Evolutionary conservation across 768 basidiomycete species (phyloP).

Genomic region (Lentinula raphanica): DNA sequence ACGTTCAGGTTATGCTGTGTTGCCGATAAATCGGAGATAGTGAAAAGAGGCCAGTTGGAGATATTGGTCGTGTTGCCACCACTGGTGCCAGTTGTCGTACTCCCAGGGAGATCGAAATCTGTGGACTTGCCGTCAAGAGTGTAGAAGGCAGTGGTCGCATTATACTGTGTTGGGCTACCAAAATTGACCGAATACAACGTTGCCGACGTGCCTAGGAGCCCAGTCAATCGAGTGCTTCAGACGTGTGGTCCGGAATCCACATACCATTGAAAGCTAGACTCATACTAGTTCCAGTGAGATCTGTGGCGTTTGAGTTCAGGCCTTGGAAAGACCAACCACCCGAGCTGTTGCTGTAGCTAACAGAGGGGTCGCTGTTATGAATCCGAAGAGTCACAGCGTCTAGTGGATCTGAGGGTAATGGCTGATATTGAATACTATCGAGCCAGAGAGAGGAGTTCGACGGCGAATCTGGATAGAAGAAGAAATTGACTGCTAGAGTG

Average conservation of each 20-base stretch:
- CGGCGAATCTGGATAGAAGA: neutral
- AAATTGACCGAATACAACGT: neutral
- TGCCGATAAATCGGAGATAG: neutral
- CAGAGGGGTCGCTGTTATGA: constrained; percentile 6
- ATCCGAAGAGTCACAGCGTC: neutral
- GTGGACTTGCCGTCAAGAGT: neutral
- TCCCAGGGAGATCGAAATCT: constrained; percentile 2
- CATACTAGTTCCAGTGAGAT: neutral
- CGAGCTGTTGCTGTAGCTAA: constrained; percentile 1
- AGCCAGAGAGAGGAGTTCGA: neutral
- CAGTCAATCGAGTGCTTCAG: neutral
- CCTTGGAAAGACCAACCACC: constrained; percentile 6
- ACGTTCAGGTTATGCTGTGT: neutral
- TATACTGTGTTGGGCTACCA: neutral
- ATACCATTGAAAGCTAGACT: constrained; percentile 1
- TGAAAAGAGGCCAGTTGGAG: neutral
- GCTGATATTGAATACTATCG: constrained; percentile 2
- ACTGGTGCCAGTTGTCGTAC: neutral
- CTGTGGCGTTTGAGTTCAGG: neutral
- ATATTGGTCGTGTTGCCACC: neutral
- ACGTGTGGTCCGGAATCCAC: neutral
- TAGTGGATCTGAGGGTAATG: neutral
- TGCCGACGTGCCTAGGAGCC: neutral
- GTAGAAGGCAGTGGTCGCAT: neutral
- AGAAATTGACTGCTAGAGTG: neutral